Conservation (phyloP, 169 alveolate genomes). For the Plasmodium knowlesi region DNA sequence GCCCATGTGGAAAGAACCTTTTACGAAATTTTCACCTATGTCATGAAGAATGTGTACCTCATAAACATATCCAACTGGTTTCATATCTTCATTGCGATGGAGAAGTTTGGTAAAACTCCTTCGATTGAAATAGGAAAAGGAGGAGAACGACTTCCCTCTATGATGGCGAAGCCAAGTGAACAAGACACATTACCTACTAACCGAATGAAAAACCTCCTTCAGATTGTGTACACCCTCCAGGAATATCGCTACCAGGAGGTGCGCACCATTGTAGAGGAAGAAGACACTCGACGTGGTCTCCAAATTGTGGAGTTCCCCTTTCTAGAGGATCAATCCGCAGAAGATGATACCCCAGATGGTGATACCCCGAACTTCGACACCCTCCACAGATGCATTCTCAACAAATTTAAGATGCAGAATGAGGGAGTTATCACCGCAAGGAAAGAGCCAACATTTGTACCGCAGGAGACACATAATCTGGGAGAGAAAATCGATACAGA, state of each 20-base stretch:
- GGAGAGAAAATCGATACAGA: not conserved
- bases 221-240: not conserved
- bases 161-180: not conserved
- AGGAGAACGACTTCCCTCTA: not conserved
- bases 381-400: not conserved
- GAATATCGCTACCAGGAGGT: not conserved
- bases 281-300: not conserved
- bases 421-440: not conserved
- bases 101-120: not conserved
- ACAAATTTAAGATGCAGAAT: not conserved
- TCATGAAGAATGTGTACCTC: constrained; percentile 11
- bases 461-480: not conserved
- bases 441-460: not conserved
- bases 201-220: not conserved
- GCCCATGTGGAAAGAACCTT: constrained; percentile 3
- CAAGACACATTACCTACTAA: not conserved
- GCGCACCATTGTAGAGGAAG: constrained; percentile 19
- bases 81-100: constrained; percentile 12
- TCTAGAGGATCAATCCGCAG: not conserved
- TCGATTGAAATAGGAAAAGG: not conserved
- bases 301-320: not conserved
- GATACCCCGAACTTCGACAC: not conserved
- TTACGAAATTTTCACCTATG: constrained; percentile 38
- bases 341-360: not conserved
- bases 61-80: constrained; percentile 34